Percentiles rank a stretch among this genome's conserved stretches.
Conservation (phyloP, 208 protist genomes). For the Porcisia deanei region DNA sequence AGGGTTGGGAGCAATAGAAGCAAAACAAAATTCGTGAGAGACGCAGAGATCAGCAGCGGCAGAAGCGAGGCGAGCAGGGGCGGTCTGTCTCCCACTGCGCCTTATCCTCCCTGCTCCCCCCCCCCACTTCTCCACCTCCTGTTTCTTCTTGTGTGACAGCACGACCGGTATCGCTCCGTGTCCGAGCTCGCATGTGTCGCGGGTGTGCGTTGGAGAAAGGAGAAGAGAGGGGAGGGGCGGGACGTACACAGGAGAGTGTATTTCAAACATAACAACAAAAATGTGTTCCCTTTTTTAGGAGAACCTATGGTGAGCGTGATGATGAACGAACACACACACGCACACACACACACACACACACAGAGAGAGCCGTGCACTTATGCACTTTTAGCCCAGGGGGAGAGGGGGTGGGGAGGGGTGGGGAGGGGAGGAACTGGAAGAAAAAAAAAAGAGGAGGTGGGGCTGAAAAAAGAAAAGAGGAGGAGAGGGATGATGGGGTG, state of each 20-base stretch:
- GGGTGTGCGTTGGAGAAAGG: neutral
- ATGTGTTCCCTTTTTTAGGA: too few species aligned
- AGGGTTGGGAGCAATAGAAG: neutral
- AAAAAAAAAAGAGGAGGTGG: neutral
- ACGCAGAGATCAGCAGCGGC: neutral
- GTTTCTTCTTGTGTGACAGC: neutral
- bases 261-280: too few species aligned
- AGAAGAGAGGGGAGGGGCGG: too few species aligned
- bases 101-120: neutral
- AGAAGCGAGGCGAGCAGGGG: neutral
- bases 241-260: too few species aligned
- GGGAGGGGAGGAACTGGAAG: too few species aligned
- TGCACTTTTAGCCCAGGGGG: too few species aligned
- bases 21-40: neutral
- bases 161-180: neutral
- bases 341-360: too few species aligned
- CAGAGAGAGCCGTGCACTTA: too few species aligned
- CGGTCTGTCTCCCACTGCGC: too few species aligned
- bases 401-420: too few species aligned
- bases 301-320: too few species aligned
- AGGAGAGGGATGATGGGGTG: neutral
- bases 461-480: neutral
- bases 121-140: neutral
- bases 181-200: neutral
- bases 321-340: too few species aligned